A percentile compares a stretch with the other conserved stretches of the same genome.
These are phyloP conservation scores for Zygotorulaspora chibaensis DNA, from an alignment of 805 yeast species.

Conservation along the genomic window DNA sequence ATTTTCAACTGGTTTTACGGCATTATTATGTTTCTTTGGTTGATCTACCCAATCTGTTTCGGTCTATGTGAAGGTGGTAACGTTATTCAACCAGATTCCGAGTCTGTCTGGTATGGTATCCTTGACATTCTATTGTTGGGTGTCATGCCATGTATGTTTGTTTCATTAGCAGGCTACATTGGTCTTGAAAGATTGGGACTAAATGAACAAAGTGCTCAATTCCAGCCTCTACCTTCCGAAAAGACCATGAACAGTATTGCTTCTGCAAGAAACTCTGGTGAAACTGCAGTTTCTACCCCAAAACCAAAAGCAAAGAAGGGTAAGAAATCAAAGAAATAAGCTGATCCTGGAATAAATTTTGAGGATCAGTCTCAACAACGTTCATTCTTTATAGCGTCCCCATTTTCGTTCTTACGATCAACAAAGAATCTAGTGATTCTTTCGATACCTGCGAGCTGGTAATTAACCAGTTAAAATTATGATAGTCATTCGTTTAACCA, in stretches of 20 bases:
- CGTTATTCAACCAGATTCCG: slow-evolving; percentile 54
- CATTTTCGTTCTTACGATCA: slow-evolving; percentile 8
- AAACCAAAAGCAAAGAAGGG: slow-evolving; percentile 12
- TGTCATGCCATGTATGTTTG: slow-evolving; percentile 26
- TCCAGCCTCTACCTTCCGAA: slow-evolving; percentile 10
- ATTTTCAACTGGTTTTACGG: slow-evolving; percentile 26
- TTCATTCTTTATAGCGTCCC: slow-evolving; percentile 1
- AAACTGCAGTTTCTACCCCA: slow-evolving; percentile 33
- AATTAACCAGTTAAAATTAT: background rate
- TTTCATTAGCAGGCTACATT: slow-evolving; percentile 21
- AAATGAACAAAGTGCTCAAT: slow-evolving; percentile 3
- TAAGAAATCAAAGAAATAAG: slow-evolving; percentile 18
- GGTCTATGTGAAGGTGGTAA: slow-evolving; percentile 56
- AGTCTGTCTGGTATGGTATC: slow-evolving; percentile 56
- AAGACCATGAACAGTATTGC: slow-evolving; percentile 17
- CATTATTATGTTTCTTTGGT: slow-evolving; percentile 40
- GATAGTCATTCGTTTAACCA: slow-evolving; percentile 8
- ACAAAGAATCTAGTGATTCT: slow-evolving; percentile 1
- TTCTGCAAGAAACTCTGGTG: slow-evolving; percentile 44
- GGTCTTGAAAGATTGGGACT: slow-evolving; percentile 25
- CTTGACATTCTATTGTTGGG: slow-evolving; percentile 47
- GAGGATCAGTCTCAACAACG: background rate
- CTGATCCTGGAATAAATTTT: background rate
- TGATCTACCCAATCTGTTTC: slow-evolving; percentile 34
- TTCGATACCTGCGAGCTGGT: slow-evolving; percentile 6